Conservation (phyloP, 306 rosid genomes). For the Citrullus colocynthis region DNA sequence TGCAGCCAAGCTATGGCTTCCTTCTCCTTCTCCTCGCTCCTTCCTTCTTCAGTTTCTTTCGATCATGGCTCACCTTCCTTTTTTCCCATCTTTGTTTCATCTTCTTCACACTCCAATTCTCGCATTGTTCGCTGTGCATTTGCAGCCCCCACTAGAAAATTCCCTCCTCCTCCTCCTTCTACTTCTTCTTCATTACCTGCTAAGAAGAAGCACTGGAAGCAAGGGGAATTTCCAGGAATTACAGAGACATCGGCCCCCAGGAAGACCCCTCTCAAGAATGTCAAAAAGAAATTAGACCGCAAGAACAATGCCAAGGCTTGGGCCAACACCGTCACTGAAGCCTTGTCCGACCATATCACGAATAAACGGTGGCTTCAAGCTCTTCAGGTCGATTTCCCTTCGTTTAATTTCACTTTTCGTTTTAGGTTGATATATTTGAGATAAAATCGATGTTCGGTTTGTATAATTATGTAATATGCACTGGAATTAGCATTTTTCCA, state of each 20-base stretch:
- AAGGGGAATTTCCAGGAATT: constrained; percentile 65
- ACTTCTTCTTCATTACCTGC: constrained; percentile 23
- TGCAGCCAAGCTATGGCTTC: constrained; percentile 31
- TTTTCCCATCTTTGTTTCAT: not conserved
- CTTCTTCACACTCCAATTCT: constrained; percentile 21
- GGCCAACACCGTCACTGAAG: constrained; percentile 87
- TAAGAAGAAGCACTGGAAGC: constrained; percentile 73
- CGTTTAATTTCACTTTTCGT: not conserved
- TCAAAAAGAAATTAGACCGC: constrained; percentile 69
- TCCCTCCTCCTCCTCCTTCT: constrained; percentile 1
- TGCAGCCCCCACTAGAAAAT: constrained; percentile 31
- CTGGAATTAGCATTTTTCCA: not conserved
- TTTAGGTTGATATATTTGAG: not conserved
- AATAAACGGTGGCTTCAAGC: constrained; percentile 94
- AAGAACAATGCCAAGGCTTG: constrained; percentile 68
- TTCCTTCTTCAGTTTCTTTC: constrained; percentile 24
- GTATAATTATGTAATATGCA: not conserved
- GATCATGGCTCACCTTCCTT: constrained; percentile 12
- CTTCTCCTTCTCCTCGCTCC: constrained; percentile 54
- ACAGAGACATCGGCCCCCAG: constrained; percentile 28
- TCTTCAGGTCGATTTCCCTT: constrained; percentile 48
- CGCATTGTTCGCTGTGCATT: constrained; percentile 27
- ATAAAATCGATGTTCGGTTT: not conserved
- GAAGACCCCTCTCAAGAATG: constrained; percentile 53
- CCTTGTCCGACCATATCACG: constrained; percentile 46